These are phyloP conservation scores for Lactifluus subvellereus DNA, from an alignment of 768 basidiomycete genomes.

Conservation along the genomic window DNA sequence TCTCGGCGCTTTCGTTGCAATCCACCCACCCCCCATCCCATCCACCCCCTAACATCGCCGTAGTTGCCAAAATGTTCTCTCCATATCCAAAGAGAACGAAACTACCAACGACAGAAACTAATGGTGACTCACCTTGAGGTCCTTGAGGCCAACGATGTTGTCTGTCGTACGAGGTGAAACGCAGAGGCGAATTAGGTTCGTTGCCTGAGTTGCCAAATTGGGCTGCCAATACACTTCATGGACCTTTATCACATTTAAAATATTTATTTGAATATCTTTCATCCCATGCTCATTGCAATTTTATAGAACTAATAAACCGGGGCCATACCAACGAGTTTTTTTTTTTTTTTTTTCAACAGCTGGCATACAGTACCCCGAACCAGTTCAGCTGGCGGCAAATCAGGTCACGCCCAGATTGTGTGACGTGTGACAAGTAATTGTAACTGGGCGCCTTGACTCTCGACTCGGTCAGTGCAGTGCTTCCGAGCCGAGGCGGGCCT, in stretches of 20 bases:
- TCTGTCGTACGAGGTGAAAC: background rate
- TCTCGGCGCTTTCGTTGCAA: background rate
- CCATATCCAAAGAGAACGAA: background rate
- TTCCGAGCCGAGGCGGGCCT: background rate
- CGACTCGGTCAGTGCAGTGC: background rate
- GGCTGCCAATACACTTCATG: background rate
- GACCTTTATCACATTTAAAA: too few relatives aligned
- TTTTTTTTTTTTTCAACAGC: too few relatives aligned
- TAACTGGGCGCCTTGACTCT: background rate
- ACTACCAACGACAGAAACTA: background rate
- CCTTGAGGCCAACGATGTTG: background rate
- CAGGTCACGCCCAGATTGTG: background rate
- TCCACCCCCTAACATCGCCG: slow-evolving; percentile 2
- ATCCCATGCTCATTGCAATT: too few relatives aligned
- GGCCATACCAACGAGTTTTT: too few relatives aligned
- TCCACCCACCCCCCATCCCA: background rate
- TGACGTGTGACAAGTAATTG: background rate
- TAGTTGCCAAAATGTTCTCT: background rate
- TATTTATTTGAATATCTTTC: too few relatives aligned
- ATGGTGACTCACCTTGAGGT: slow-evolving; percentile 6
- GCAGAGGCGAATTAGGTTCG: slow-evolving; percentile 9
- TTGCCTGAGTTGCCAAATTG: background rate
- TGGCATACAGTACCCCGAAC: too few relatives aligned
- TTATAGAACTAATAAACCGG: too few relatives aligned
- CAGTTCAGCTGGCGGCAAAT: too few relatives aligned